Evolutionary conservation across 352 stramenopile genomes (phyloP), one percentile per base, ranked within the genome.

Genomic region (Phytophthora cryptogea): DNA sequence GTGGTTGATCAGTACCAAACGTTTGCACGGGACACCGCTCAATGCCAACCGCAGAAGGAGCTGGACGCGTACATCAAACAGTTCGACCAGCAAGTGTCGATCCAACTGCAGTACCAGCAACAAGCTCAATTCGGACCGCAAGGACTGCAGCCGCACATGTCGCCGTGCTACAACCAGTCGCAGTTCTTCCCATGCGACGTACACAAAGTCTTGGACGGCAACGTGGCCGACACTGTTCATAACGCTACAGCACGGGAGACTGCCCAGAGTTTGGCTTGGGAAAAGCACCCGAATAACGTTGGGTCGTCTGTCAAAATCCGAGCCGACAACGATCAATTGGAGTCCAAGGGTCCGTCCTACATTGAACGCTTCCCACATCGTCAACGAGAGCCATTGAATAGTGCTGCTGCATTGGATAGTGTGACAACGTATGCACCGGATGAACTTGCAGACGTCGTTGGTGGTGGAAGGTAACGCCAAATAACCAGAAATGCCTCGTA

Each of bases 131-230:
- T 80, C 20, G 79, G 77, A 1, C 68, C 73, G 0, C 80, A 89
- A 35, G 85, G 85, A 0, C 61, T 91, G 8, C 82, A 94, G 33
- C 78, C 83, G 37, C 84, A 94, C 54, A 74, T 89, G 64, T 91
- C 85, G 20, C 82, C 82, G 10, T 94, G 85, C 63, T 85, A 79
- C 58, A 94, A 94, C 60, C 84, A 92, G 58, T 86, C 80, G 16
- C 79, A 94, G 61, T 88, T 85, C 60, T 89, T 89, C 52, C 83
- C 85, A 20, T 92, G 85, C 32, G 85, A 94, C 41, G 82, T 90
- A 2, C 75, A 89, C 52, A 90, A 91, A 26, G 63, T 90, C 1
- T 23, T 88, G 23, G 82, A 94, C 10, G 77, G 80, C 17, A 85
- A 74, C 40, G 56, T 91, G 45, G 83, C 66, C 30, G 80, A 89